These are phyloP conservation scores for Heteromeles arbutifolia DNA, from an alignment of 306 rosid species.

Conservation along the genomic window DNA sequence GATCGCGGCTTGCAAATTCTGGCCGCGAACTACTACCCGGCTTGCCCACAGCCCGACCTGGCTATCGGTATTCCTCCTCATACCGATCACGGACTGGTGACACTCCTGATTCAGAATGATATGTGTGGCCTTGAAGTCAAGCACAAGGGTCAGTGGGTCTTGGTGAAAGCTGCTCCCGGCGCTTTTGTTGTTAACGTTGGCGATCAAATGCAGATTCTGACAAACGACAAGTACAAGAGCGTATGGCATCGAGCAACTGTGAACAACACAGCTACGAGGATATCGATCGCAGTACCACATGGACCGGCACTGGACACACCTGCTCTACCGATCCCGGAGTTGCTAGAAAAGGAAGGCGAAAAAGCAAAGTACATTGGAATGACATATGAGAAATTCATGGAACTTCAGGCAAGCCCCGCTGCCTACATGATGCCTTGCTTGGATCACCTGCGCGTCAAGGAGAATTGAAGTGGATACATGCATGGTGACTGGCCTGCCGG, in stretches of 20 bases:
- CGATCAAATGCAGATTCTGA: constrained; percentile 25
- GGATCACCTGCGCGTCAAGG: constrained; percentile 24
- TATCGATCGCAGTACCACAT: constrained; percentile 30
- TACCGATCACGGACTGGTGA: constrained; percentile 1
- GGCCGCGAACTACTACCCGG: neutral
- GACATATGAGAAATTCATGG: constrained; percentile 28
- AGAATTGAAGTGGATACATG: neutral
- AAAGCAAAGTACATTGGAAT: constrained; percentile 36
- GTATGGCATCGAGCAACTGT: constrained; percentile 42
- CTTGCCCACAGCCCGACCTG: constrained; percentile 1
- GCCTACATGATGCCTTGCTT: constrained; percentile 27
- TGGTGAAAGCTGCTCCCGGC: neutral
- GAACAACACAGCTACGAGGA: constrained; percentile 44
- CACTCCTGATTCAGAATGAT: neutral
- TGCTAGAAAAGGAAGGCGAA: constrained; percentile 18
- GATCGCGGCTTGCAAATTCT: neutral
- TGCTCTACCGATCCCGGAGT: constrained; percentile 37
- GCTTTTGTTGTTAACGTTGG: constrained; percentile 13
- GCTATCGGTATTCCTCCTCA: constrained; percentile 1
- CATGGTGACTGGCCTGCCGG: neutral
- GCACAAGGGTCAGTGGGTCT: constrained; percentile 2
- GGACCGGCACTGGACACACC: constrained; percentile 42
- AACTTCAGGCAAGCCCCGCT: constrained; percentile 32
- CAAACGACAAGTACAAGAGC: constrained; percentile 53
- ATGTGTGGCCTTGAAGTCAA: constrained; percentile 5